Evolutionary conservation across 1,284 basidiomycete genomes (phyloP).

Genomic region (Tremellales sp.): DNA sequence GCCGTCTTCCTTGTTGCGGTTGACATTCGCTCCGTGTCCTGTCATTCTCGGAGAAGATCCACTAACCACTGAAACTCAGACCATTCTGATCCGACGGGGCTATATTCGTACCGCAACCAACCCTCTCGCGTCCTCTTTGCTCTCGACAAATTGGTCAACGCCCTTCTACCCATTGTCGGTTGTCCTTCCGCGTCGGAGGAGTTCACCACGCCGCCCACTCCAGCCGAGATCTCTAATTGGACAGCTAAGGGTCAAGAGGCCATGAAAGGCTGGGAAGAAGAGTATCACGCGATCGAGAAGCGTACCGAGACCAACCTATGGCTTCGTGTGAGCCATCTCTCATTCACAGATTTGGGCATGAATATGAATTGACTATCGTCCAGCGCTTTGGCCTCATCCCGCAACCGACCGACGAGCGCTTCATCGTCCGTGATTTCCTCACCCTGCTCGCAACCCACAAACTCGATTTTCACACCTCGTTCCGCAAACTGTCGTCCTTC

Average conservation of each 20-base stretch:
- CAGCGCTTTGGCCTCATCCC: conserved; percentile 70
- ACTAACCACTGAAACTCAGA: conserved; percentile 45
- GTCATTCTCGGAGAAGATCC: background rate
- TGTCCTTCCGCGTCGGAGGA: too few species aligned
- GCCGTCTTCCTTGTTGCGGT: too few species aligned
- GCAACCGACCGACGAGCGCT: conserved; percentile 58
- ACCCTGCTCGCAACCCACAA: conserved; percentile 63
- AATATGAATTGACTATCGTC: conserved; percentile 1
- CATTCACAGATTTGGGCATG: too few species aligned
- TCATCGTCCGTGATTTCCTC: conserved; percentile 60
- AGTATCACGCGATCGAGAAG: conserved; percentile 57
- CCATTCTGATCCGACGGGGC: conserved; percentile 78
- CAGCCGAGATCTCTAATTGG: too few species aligned
- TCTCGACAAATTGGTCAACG: conserved; percentile 65
- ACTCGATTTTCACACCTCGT: conserved; percentile 78
- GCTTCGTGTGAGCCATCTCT: conserved; percentile 57
- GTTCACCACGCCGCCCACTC: too few species aligned
- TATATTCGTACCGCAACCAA: conserved; percentile 69
- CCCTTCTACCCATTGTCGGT: conserved; percentile 76
- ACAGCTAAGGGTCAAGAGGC: conserved; percentile 57
- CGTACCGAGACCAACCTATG: conserved; percentile 63
- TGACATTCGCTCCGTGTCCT: background rate
- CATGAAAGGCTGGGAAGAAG: conserved; percentile 52
- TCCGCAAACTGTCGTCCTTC: conserved; percentile 68
- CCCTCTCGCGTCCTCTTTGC: conserved; percentile 61